phyloP scores from a whole-genome alignment of 768 basidiomycete genomes.

The Pulveroboletus sp. region DNA sequence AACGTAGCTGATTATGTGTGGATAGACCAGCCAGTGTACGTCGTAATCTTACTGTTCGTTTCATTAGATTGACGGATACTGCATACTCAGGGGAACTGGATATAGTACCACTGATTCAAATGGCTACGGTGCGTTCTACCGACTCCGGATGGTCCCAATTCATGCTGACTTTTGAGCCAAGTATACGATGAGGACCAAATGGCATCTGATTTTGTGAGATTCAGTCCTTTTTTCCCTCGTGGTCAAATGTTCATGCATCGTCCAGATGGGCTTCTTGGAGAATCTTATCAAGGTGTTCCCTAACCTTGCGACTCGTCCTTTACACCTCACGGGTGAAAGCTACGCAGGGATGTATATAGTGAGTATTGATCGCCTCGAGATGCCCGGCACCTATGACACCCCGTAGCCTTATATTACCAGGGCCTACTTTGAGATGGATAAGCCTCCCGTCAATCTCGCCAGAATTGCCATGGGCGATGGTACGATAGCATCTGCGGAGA shows the following conservation, averaged over 20 bases:
- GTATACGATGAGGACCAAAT: constrained; percentile 65
- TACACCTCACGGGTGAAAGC: constrained; percentile 68
- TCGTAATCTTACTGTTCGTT: neutral
- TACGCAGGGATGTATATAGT: constrained; percentile 74
- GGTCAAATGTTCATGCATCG: constrained; percentile 1
- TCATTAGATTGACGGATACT: neutral
- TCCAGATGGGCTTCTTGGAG: constrained; percentile 63
- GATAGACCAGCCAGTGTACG: constrained; percentile 68
- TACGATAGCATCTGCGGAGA: constrained; percentile 47
- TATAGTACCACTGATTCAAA: constrained; percentile 59
- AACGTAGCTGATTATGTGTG: constrained; percentile 63
- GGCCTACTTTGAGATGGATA: constrained; percentile 57
- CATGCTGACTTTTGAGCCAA: constrained; percentile 16
- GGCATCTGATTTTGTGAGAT: constrained; percentile 46
- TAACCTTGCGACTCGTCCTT: constrained; percentile 58
- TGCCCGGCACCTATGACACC: neutral
- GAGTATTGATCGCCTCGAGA: constrained; percentile 18
- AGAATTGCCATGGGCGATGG: constrained; percentile 73
- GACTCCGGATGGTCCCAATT: neutral
- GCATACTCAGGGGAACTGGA: constrained; percentile 47
- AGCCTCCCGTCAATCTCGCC: constrained; percentile 63
- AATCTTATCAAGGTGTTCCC: constrained; percentile 78
- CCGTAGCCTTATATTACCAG: constrained; percentile 71
- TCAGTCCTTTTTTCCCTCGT: neutral
- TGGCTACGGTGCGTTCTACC: constrained; percentile 51